Percentiles rank a stretch among this genome's conserved stretches.
Evolutionary conservation across 2,329 filamentous ascomycete genomes (phyloP).

Genomic region (Escovopsis weberi): DNA sequence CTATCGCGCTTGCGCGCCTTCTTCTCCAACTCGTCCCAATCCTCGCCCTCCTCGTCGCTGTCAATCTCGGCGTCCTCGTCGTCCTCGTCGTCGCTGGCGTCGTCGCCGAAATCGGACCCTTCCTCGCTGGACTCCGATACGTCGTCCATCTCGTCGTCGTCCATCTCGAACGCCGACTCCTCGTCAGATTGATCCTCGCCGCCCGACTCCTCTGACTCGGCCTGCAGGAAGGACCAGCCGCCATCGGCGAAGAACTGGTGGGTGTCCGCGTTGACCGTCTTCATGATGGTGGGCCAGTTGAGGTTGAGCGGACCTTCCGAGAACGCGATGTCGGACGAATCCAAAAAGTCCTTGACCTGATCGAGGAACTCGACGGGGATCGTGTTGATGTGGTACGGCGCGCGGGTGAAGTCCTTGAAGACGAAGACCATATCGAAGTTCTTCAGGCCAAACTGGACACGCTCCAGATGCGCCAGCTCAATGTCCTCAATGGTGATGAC

Average conservation of each 20-base stretch:
- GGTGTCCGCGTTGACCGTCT: slow-evolving; percentile 87
- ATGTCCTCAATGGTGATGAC: slow-evolving; percentile 92
- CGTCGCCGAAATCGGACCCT: slow-evolving; percentile 86
- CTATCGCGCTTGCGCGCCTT: slow-evolving; percentile 80
- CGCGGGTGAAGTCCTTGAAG: slow-evolving; percentile 90
- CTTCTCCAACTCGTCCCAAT: slow-evolving; percentile 89
- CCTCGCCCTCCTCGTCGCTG: slow-evolving; percentile 65
- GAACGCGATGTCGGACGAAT: slow-evolving; percentile 88
- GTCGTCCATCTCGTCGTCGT: slow-evolving; percentile 73
- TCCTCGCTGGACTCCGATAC: slow-evolving; percentile 64
- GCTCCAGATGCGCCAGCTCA: slow-evolving; percentile 88
- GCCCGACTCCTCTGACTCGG: slow-evolving; percentile 76
- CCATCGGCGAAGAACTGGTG: slow-evolving; percentile 93
- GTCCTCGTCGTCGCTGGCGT: slow-evolving; percentile 71
- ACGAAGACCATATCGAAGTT: slow-evolving; percentile 98
- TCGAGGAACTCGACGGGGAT: slow-evolving; percentile 93
- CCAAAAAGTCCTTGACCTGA: slow-evolving; percentile 93
- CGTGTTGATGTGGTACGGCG: slow-evolving; percentile 90
- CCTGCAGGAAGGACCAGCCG: slow-evolving; percentile 84
- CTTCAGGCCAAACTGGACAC: slow-evolving; percentile 92
- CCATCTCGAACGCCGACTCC: slow-evolving; percentile 85
- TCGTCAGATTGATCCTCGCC: slow-evolving; percentile 68
- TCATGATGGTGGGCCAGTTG: slow-evolving; percentile 99
- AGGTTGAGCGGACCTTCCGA: slow-evolving; percentile 91
- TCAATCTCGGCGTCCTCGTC: slow-evolving; percentile 45